These are phyloP conservation scores for Candida nitratophila DNA, from an alignment of 805 yeast species.

Conservation along the genomic window DNA sequence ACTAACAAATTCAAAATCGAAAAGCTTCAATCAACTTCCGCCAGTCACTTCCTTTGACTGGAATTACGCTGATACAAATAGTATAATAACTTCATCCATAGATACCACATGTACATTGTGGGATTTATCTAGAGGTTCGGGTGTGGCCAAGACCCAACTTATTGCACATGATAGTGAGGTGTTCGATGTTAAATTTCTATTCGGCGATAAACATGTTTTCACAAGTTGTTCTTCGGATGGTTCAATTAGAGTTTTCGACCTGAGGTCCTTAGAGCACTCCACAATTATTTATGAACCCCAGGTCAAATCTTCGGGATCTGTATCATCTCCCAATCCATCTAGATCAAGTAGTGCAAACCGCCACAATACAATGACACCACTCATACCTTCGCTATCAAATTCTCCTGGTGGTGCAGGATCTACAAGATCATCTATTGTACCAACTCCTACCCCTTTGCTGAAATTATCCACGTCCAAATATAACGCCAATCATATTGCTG, in stretches of 20 bases:
- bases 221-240: constrained; percentile 96
- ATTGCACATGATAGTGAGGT: constrained; percentile 97
- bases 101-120: constrained; percentile 97
- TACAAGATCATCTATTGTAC: constrained; percentile 5
- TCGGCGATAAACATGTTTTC: constrained; percentile 68
- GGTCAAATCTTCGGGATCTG: constrained; percentile 5
- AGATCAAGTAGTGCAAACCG: neutral
- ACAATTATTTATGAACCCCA: constrained; percentile 89
- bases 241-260: constrained; percentile 84
- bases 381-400: neutral
- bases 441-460: constrained; percentile 51
- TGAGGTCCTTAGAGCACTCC: constrained; percentile 83
- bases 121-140: constrained; percentile 64
- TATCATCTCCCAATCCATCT: neutral
- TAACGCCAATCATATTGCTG: constrained; percentile 79
- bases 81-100: constrained; percentile 77
- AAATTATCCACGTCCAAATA: constrained; percentile 71
- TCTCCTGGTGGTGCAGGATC: neutral
- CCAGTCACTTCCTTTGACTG: constrained; percentile 95
- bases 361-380: neutral
- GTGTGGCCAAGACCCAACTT: constrained; percentile 78
- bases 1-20: constrained; percentile 33
- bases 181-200: constrained; percentile 80
- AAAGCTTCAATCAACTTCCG: constrained; percentile 52
- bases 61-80: constrained; percentile 64